These are phyloP conservation scores for Coemansia sp. DNA, from an alignment of 192 early-diverging fungal species.

Conservation along the genomic window DNA sequence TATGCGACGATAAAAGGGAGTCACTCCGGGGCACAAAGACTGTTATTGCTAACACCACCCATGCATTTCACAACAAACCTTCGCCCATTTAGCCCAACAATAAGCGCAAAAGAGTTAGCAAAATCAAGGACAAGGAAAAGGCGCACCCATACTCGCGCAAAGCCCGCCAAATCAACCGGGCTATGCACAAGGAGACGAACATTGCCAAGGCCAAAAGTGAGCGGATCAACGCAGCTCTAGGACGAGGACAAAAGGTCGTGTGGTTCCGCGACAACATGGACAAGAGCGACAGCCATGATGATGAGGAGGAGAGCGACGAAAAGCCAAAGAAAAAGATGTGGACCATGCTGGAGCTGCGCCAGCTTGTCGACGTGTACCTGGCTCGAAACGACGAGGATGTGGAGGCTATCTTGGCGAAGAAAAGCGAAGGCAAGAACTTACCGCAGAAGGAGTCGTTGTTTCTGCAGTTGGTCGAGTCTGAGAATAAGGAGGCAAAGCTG, in stretches of 20 bases:
- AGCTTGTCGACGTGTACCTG: conserved; percentile 53
- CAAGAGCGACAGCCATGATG: conserved; percentile 28
- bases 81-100: conserved; percentile 56
- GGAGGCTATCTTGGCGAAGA: conserved; percentile 40
- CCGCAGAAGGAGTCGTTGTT: conserved; percentile 31
- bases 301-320: conserved; percentile 47
- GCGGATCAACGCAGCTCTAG: conserved; percentile 32
- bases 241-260: conserved; percentile 56
- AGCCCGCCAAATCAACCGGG: conserved; percentile 63
- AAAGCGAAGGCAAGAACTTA: conserved; percentile 44
- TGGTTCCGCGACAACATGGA: conserved; percentile 66
- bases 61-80: background rate
- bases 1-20: background rate
- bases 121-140: conserved; percentile 60
- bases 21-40: background rate
- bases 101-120: conserved; percentile 52
- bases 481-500: conserved; percentile 30
- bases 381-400: conserved; percentile 60
- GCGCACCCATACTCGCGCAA: conserved; percentile 78
- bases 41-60: background rate
- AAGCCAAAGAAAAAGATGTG: conserved; percentile 45
- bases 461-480: conserved; percentile 22
- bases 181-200: conserved; percentile 55
- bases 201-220: conserved; percentile 49
- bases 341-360: conserved; percentile 18